A percentile compares a stretch with the other conserved stretches of the same genome.
Conservation (phyloP, 2,329 filamentous ascomycete genomes). For the Scedosporium dehoogii region DNA sequence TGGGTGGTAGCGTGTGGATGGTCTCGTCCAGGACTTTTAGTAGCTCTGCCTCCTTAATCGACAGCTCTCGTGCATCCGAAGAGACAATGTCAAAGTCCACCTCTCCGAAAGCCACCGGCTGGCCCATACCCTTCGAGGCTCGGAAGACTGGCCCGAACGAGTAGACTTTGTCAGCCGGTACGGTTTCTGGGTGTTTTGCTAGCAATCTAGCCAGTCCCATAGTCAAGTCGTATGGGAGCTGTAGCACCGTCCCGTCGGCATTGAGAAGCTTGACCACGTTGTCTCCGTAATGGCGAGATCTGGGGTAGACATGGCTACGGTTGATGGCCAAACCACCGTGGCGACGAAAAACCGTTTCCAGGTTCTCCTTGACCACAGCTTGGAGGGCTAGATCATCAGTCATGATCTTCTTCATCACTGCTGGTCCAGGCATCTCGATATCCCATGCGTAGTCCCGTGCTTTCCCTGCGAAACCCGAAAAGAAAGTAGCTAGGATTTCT, state of each 20-base stretch:
- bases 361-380: conserved; percentile 60
- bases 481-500: conserved; percentile 80
- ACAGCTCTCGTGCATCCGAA: conserved; percentile 66
- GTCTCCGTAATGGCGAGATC: conserved; percentile 64
- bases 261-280: conserved; percentile 76
- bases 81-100: conserved; percentile 97
- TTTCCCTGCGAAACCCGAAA: conserved; percentile 63
- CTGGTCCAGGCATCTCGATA: conserved; percentile 37
- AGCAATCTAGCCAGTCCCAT: conserved; percentile 79
- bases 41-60: conserved; percentile 85
- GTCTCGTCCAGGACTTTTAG: conserved; percentile 94
- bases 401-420: conserved; percentile 29
- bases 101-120: conserved; percentile 75
- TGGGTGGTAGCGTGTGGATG: conserved; percentile 65
- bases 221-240: conserved; percentile 89
- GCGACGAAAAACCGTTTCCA: conserved; percentile 71
- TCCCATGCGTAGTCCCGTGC: conserved; percentile 78
- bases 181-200: conserved; percentile 55
- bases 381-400: conserved; percentile 58
- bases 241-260: conserved; percentile 73
- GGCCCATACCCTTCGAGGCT: conserved; percentile 65
- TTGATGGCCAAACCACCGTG: conserved; percentile 81
- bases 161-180: conserved; percentile 65
- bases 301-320: conserved; percentile 68
- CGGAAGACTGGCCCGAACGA: conserved; percentile 84